Conservation (phyloP, 495 filamentous ascomycete genomes). For the Daldinia loculata region DNA sequence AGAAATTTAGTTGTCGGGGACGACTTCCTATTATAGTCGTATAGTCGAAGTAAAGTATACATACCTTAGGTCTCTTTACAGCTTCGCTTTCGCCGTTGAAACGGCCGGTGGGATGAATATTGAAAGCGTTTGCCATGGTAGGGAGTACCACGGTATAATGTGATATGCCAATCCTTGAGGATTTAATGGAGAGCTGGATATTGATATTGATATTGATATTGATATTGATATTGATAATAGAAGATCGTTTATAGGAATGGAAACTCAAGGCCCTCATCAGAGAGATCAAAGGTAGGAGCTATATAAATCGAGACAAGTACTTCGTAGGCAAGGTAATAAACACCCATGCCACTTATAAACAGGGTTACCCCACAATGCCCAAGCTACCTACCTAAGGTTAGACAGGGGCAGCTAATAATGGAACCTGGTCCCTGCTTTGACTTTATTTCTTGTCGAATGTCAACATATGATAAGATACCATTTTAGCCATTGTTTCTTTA, state of each 20-base stretch:
- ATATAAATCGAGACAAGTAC: neutral
- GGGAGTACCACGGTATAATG: neutral
- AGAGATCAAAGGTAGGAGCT: neutral
- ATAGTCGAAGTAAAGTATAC: constrained; percentile 14
- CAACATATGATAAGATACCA: constrained; percentile 5
- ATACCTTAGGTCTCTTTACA: constrained; percentile 73
- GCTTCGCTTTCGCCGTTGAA: constrained; percentile 68
- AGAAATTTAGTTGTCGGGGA: constrained; percentile 5
- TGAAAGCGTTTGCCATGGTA: constrained; percentile 56
- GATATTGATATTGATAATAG: no score
- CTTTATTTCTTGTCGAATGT: neutral
- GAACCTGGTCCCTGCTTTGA: constrained; percentile 7
- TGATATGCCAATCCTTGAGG: neutral
- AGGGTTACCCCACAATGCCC: constrained; percentile 30
- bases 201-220: no score
- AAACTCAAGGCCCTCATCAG: neutral
- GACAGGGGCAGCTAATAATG: neutral
- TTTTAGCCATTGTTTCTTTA: constrained; percentile 1
- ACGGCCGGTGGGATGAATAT: constrained; percentile 69
- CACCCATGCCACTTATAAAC: constrained; percentile 14
- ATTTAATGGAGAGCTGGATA: no score
- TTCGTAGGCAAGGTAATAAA: constrained; percentile 11
- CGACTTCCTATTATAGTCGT: neutral
- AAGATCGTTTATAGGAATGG: neutral
- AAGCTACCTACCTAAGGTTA: neutral